Base-by-base conservation (phyloP, 148 eudicot genomes). In the Mesembryanthemum crystallinum region DNA sequence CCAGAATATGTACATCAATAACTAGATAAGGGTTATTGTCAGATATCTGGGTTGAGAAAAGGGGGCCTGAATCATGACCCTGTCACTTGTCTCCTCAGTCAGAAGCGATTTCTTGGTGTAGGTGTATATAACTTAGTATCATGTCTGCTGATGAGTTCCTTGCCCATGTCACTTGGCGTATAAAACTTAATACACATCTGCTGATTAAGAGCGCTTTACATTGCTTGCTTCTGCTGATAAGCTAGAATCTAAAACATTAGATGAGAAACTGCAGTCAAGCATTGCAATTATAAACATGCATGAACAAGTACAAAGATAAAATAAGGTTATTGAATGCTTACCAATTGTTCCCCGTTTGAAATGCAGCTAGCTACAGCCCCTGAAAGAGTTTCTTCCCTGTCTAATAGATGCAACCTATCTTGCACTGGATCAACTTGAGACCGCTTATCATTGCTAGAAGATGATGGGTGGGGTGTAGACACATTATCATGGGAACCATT, bases 291-390 rank as follows among this genome's bases (percentile, higher is more conserved):
- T 45, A n/a, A n/a, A 12, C 49, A 45, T 8, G n/a, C 49, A 45
- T 45, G 9, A 35, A 11, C 49, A 45, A n/a, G n/a, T n/a, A n/a
- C n/a, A n/a, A n/a, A n/a, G n/a, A n/a, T n/a, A n/a, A n/a, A n/a
- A 39, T 1, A 39, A 39, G 9, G 43, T 29, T 37, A 6, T 21
- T 32, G 63, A 32, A 39, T 45, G 76, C 77, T 78, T 78, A 73
- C 81, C 81, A 78, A 23, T 55, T 42, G 76, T 55, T 78, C 77
- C 47, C 73, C 77, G 42, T 78, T 78, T 8, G 81, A 69, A 57
- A 66, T 49, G 71, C 72, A 78, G 73, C 71, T 78, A 18, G 77
- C 15, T n/a, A 78, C 35, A 11, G 66, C 73, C 60, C 77, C 81
- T 39, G 81, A 59, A n/a, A 66, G 37, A 28, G 42, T 67, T 79